Evolutionary conservation across 2,329 filamentous ascomycete species (phyloP), one percentile per base, ranked within the genome.

Genomic region (Didymella arachidicola): DNA sequence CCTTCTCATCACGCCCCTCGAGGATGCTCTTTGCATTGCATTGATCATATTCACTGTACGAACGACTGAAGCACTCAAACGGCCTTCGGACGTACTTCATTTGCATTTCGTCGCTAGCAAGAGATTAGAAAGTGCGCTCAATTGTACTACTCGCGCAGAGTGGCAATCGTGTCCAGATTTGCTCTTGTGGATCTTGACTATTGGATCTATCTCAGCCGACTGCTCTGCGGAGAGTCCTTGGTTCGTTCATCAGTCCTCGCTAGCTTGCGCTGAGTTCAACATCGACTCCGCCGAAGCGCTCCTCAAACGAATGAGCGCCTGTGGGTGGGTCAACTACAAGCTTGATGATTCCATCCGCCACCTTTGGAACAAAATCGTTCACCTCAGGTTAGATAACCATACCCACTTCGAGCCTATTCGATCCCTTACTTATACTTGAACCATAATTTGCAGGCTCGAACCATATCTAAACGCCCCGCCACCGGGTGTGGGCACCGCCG

Each of bases 291-390:
- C 67, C 14, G 59, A 70, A 27, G 51, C 57, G 11, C 59, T 76
- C 1, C 69, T 77, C 26, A 62, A 54, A 45, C 66, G 71, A 38
- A 60, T 77, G n/a, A 70, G 72, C 38, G 46, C 70, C 25, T 77
- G 72, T 52, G 73, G 74, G 48, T 77, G 75, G 75, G 74, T 77
- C 53, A 71, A 68, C 59, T 76, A 72, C 64, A 75, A 76, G 61
- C 69, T 77, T 18, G 70, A 74, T 44, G 59, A 68, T 49, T 72
- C 72, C 53, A 73, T 72, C 30, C 54, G 60, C 41, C 48, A 64
- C 39, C 57, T 77, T 22, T 77, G 73, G 73, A 64, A 66, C 30
- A 64, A 60, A 29, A 74, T 76, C 3, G 53, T 70, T 57, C 56
- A 70, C 64, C 57, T 72, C 69, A 76, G 74, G 73, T 77, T 69